Percentiles rank a stretch among this genome's conserved stretches.
These are phyloP conservation scores for Kluyveromyces siamensis DNA, from an alignment of 805 yeast genomes.

Conservation along the genomic window DNA sequence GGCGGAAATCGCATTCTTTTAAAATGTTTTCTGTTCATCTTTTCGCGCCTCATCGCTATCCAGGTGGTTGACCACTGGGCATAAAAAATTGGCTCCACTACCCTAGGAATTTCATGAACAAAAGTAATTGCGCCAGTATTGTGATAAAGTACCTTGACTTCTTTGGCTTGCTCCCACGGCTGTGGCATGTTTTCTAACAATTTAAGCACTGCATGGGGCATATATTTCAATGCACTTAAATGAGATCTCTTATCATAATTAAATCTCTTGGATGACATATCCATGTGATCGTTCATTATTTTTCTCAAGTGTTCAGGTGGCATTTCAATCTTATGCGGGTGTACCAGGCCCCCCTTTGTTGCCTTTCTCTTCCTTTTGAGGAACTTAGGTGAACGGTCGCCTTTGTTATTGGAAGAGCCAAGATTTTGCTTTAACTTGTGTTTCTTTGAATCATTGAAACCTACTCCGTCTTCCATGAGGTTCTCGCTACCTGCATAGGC, in stretches of 20 bases:
- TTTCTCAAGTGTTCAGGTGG: slow-evolving; percentile 91
- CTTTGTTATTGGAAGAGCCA: background rate
- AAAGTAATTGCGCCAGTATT: slow-evolving; percentile 90
- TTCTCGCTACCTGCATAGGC: background rate
- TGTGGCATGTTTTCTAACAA: slow-evolving; percentile 94
- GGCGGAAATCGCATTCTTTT: slow-evolving; percentile 92
- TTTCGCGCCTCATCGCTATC: slow-evolving; percentile 89
- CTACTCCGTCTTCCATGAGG: background rate
- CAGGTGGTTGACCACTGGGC: slow-evolving; percentile 97
- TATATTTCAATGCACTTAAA: slow-evolving; percentile 81
- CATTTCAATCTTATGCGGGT: slow-evolving; percentile 65
- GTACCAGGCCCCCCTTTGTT: slow-evolving; percentile 33
- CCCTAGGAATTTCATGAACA: slow-evolving; percentile 87
- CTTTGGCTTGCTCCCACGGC: slow-evolving; percentile 90
- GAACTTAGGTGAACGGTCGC: background rate
- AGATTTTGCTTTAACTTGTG: slow-evolving; percentile 7
- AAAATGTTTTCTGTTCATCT: slow-evolving; percentile 81
- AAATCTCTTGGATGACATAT: slow-evolving; percentile 68
- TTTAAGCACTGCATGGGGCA: slow-evolving; percentile 92
- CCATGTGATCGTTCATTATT: slow-evolving; percentile 75
- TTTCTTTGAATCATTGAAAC: slow-evolving; percentile 7
- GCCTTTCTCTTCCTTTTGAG: slow-evolving; percentile 12
- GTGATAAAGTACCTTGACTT: slow-evolving; percentile 84
- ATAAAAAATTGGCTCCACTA: slow-evolving; percentile 79
- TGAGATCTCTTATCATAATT: slow-evolving; percentile 81